Evolutionary conservation across 1,284 basidiomycete species (phyloP), one percentile per base, ranked within the genome.

Genomic region (Cutaneotrichosporon cyanovorans): DNA sequence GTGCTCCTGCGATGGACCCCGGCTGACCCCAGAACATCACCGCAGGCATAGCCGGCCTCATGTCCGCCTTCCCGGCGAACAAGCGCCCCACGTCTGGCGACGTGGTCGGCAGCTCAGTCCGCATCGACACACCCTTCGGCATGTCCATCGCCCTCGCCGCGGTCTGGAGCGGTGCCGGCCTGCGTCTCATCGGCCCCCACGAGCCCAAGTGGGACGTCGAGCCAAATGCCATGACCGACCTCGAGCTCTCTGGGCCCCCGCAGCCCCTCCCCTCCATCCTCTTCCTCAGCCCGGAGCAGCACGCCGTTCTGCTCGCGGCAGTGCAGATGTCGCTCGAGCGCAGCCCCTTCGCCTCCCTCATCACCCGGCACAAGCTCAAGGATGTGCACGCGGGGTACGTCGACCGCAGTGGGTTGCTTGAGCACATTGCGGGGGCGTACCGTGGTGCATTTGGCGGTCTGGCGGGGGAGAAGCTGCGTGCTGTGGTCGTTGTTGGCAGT

Each of bases 51-150:
- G 64, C 69, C 2, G 63, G 61, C n/a, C 18, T 68, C 14, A 57
- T 72, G 2, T 66, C 70, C 8, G 37, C 64, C 19, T 72, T 71
- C 60, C 69, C 71, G 15, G 66, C 69, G 0, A 65, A 71, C 56
- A 72, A 72, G 48, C 60, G 71, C 15, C 71, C 69, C 0, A 58
- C 62, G 1, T 41, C 57, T 1, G 46, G 41, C 15, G 71, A 73
- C 51, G 53, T 60, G 10, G 59, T 72, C 4, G 68, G 58, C 4
- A 63, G 57, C 30, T 54, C 56, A 15, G 44, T 69, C 10, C 52
- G 55, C n/a, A 49, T 73, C 8, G 55, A 61, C 40, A 61, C 64
- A 18, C 69, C 71, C 1, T 57, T 72, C 22, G 71, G 71, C 1
- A 62, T 73, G 58, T 59, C 63, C 1, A 49, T 73, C 6, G 66